These are phyloP conservation scores for Leccinum fibrillosum DNA, from an alignment of 768 basidiomycete species.

Conservation along the genomic window DNA sequence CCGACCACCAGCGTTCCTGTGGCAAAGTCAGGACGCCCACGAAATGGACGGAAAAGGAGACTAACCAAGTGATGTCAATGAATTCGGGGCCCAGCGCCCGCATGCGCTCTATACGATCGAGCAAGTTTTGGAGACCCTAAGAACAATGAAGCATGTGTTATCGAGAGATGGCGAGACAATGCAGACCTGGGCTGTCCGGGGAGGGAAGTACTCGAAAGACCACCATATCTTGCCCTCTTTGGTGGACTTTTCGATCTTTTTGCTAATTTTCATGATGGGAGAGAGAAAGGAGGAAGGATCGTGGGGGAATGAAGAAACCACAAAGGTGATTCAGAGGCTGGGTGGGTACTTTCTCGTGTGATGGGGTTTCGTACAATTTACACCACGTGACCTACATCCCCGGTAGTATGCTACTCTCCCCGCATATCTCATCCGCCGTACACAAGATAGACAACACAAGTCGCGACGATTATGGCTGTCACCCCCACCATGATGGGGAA, in stretches of 20 bases:
- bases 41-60: conserved; percentile 3
- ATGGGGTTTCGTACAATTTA: not conserved
- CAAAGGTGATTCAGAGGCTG: conserved; percentile 5
- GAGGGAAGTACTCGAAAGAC: conserved; percentile 99
- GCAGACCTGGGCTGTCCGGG: conserved; percentile 85
- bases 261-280: conserved; percentile 81
- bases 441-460: conserved; percentile 48
- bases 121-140: conserved; percentile 75
- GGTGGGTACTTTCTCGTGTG: conserved; percentile 28
- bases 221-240: conserved; percentile 91
- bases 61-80: conserved; percentile 94
- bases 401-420: not conserved
- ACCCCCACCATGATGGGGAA: conserved; percentile 50
- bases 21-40: conserved; percentile 2
- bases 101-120: conserved; percentile 99
- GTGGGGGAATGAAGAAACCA: conserved; percentile 13
- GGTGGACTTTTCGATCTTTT: conserved; percentile 84
- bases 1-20: conserved; percentile 94
- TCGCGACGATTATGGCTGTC: conserved; percentile 46
- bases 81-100: conserved; percentile 92
- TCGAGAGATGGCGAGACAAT: not conserved
- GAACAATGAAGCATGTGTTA: not conserved
- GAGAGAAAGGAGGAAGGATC: conserved; percentile 21
- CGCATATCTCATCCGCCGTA: conserved; percentile 17
- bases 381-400: conserved; percentile 20